Percentiles rank a stretch among this genome's conserved stretches.
phyloP scores from a whole-genome alignment of 441 rosid species.

The Corymbia calophylla region DNA sequence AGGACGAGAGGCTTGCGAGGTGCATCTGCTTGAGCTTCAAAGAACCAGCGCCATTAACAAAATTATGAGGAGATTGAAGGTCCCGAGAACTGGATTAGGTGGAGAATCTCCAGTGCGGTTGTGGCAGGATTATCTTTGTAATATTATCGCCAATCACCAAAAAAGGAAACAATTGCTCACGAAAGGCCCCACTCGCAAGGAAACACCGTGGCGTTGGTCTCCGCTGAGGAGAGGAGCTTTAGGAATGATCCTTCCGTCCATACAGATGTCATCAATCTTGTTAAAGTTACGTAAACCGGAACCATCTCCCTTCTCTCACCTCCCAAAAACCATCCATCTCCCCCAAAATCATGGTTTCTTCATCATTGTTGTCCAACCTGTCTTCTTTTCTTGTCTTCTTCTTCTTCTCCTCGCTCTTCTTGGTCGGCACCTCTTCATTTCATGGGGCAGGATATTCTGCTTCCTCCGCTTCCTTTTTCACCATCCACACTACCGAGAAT shows the following conservation, averaged over 20 bases:
- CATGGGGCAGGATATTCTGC: too few relatives aligned
- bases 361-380: accelerated
- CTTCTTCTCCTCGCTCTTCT: too few relatives aligned
- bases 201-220: too few relatives aligned
- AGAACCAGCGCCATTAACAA: accelerated
- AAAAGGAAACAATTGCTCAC: neutral
- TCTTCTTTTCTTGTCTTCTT: neutral
- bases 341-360: neutral
- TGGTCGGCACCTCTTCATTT: too few relatives aligned
- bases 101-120: too few relatives aligned
- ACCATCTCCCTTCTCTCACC: neutral
- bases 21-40: neutral
- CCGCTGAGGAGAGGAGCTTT: neutral
- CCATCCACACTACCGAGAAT: too few relatives aligned
- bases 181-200: accelerated
- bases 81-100: too few relatives aligned
- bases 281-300: neutral
- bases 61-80: neutral
- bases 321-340: neutral
- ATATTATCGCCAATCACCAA: neutral
- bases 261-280: too few relatives aligned
- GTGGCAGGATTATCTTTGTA: neutral
- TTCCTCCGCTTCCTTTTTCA: too few relatives aligned
- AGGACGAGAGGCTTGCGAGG: accelerated
- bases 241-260: accelerated